These are phyloP conservation scores for Acanthamoeba healyi DNA, from an alignment of 208 protist genomes.

Conservation along the genomic window DNA sequence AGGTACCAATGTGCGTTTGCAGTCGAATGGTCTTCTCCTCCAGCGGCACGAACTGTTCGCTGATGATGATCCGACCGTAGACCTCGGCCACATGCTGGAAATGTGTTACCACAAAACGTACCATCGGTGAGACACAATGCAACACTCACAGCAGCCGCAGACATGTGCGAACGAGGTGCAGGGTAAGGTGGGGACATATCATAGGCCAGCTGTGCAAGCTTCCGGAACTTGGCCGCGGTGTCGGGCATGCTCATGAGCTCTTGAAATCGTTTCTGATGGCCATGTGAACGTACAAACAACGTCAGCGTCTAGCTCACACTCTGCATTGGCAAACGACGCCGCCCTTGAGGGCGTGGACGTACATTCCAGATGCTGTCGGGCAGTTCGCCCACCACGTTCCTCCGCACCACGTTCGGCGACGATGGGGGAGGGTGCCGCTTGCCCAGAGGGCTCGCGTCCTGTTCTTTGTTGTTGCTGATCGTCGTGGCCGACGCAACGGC, in stretches of 20 bases:
- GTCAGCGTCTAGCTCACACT: too few relatives aligned
- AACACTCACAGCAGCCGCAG: neutral
- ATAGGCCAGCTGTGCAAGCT: constrained; percentile 61
- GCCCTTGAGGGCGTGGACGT: too few relatives aligned
- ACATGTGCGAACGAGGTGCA: neutral
- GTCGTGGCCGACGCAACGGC: neutral
- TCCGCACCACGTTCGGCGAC: too few relatives aligned
- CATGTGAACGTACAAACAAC: too few relatives aligned
- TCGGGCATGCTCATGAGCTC: constrained; percentile 43
- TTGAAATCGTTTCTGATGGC: constrained; percentile 24
- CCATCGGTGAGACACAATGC: neutral
- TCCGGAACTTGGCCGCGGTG: constrained; percentile 31
- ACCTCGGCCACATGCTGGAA: constrained; percentile 70
- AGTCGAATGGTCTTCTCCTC: constrained; percentile 56
- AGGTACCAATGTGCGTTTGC: constrained; percentile 24
- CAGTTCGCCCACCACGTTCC: neutral
- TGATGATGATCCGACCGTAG: constrained; percentile 74
- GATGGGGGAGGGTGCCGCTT: too few relatives aligned
- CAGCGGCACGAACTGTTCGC: constrained; percentile 69
- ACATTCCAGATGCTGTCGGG: constrained; percentile 62
- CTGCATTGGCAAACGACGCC: too few relatives aligned
- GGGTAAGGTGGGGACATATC: constrained; percentile 32
- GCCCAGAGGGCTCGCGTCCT: too few relatives aligned
- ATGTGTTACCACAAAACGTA: too few relatives aligned
- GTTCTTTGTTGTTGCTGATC: too few relatives aligned